Evolutionary conservation across 306 rosid genomes (phyloP).

Genomic region (Hylodesmum podocarpum): DNA sequence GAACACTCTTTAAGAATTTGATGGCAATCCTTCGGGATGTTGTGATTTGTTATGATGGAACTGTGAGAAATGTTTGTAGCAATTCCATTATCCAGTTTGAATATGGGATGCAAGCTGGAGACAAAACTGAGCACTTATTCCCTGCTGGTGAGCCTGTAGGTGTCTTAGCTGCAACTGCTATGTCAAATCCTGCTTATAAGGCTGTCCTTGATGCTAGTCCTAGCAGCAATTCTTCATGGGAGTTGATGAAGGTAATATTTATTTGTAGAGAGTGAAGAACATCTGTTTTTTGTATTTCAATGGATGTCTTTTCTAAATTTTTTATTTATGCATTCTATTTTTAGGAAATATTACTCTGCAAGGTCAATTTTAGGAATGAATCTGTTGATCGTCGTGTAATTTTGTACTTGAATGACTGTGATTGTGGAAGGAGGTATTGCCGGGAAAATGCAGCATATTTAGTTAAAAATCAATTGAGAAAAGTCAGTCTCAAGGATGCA

Average conservation of each 20-base stretch:
- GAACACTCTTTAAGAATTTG: conserved; percentile 82
- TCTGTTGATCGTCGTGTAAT: conserved; percentile 72
- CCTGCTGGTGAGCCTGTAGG: conserved; percentile 99
- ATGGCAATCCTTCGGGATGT: conserved; percentile 98
- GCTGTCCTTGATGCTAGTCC: conserved; percentile 95
- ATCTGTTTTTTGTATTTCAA: not conserved
- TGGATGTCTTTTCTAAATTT: not conserved
- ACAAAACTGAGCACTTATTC: conserved; percentile 42
- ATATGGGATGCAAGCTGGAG: conserved; percentile 61
- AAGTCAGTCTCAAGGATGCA: conserved; percentile 81
- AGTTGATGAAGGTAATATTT: conserved; percentile 81
- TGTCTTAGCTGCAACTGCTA: conserved; percentile 91
- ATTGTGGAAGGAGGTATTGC: conserved; percentile 73
- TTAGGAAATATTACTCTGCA: conserved; percentile 90
- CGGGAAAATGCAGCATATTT: conserved; percentile 75
- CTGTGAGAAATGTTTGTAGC: conserved; percentile 87
- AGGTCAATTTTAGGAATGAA: conserved; percentile 76
- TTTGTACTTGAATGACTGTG: conserved; percentile 75
- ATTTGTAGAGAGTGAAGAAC: not conserved
- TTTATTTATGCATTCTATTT: conserved; percentile 20
- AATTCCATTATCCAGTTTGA: conserved; percentile 82
- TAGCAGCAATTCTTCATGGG: conserved; percentile 97
- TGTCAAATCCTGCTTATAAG: conserved; percentile 97
- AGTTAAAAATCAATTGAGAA: conserved; percentile 75
- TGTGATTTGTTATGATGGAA: conserved; percentile 85